Base-by-base conservation (phyloP, 78 protist genomes). In the Isochrysis galbana region DNA sequence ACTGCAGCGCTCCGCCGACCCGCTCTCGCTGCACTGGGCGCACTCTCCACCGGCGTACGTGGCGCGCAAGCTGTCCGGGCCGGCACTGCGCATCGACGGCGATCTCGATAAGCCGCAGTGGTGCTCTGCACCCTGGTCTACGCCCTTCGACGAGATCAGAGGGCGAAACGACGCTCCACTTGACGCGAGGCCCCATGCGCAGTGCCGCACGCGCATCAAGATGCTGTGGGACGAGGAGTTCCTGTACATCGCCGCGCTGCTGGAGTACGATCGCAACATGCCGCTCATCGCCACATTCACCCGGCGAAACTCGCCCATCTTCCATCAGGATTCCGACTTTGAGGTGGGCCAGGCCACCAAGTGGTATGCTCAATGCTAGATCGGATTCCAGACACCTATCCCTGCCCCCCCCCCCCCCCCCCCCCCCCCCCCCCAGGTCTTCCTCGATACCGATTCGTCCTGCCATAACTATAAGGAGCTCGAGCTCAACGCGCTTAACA, bases 401-500 rank as follows among this genome's bases (percentile, higher is more conserved):
- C n/a, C n/a, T n/a, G n/a, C n/a, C n/a, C n/a, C n/a, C n/a, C n/a
- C n/a, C n/a, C n/a, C n/a, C n/a, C n/a, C n/a, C n/a, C n/a, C n/a
- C n/a, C n/a, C n/a, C n/a, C n/a, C n/a, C n/a, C n/a, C n/a, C n/a
- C n/a, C n/a, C n/a, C n/a, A n/a, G n/a, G n/a, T n/a, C 26, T 94
- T 94, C n/a, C n/a, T 94, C 78, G 86, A 91, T 46, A 69, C 92
- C 0, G 69, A 34, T 3, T 88, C 92, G 34, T 41, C 55, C 34
- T 42, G 54, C 87, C 95, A 94, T 39, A 55, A 26, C 44, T 94
- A 94, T 93, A 91, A 94, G 74, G 95, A 94, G 82, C 92, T 41
- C 55, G 95, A 94, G 90, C 38, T 94, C 92, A 94, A 94, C 77
- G 93, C 93, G 34, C 36, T 80, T 54, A 91, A 94, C 91, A 41